Percentiles rank a stretch among this genome's conserved stretches.
These are phyloP conservation scores for Cyclocybe cylindracea DNA, from an alignment of 768 basidiomycete species.

Conservation along the genomic window DNA sequence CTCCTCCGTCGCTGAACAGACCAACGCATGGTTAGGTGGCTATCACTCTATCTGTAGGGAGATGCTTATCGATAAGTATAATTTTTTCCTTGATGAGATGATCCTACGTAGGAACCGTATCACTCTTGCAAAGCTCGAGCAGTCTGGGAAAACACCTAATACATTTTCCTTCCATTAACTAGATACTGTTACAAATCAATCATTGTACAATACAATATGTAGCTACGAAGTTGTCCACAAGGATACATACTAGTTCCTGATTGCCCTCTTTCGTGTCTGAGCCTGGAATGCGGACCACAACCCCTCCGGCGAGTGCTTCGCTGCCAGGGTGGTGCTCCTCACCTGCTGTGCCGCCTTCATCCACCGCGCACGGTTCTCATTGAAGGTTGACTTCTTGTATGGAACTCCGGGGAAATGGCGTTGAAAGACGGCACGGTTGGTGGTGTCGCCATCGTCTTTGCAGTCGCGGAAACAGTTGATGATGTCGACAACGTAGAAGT, in stretches of 20 bases:
- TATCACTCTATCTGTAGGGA: constrained; percentile 30
- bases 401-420: neutral
- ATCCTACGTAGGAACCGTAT: constrained; percentile 24
- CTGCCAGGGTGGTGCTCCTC: neutral
- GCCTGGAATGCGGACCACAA: neutral
- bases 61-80: constrained; percentile 26
- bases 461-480: too few species aligned
- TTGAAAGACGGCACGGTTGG: too few species aligned
- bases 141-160: neutral
- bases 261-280: too few species aligned
- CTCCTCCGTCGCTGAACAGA: constrained; percentile 24
- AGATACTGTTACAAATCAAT: neutral
- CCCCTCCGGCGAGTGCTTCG: neutral
- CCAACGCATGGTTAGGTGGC: constrained; percentile 24
- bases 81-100: constrained; percentile 40
- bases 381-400: constrained; percentile 3
- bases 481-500: too few species aligned
- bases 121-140: constrained; percentile 6
- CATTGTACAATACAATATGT: neutral
- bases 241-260: too few species aligned
- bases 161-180: neutral
- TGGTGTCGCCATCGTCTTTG: too few species aligned
- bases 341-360: neutral
- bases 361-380: constrained; percentile 5
- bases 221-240: neutral